Percentiles rank a stretch among this genome's conserved stretches.
Evolutionary conservation across 768 basidiomycete species (phyloP).

Genomic region (Mycena pura): DNA sequence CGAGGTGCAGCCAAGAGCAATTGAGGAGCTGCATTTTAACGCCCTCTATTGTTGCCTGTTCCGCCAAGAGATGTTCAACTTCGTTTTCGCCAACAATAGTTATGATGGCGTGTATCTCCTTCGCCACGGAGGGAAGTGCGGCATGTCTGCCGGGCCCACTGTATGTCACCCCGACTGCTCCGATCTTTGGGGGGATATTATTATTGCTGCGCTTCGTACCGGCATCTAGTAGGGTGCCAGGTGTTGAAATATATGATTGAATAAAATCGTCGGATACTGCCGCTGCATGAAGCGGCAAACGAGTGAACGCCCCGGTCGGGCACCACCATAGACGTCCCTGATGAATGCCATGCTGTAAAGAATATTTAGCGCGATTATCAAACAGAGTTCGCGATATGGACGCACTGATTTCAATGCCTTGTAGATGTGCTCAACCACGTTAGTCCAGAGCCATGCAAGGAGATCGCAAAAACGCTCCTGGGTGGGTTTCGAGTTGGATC

Average conservation of each 20-base stretch:
- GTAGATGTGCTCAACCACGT: conserved; percentile 8
- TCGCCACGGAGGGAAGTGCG: background rate
- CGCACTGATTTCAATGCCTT: conserved; percentile 2
- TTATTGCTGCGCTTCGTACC: background rate
- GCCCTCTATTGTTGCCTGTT: background rate
- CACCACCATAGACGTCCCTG: conserved; percentile 28
- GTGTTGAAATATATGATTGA: conserved; percentile 20
- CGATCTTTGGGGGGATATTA: background rate
- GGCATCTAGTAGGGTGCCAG: conserved; percentile 1
- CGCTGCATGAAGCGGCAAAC: conserved; percentile 24
- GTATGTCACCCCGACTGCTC: background rate
- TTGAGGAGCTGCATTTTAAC: background rate
- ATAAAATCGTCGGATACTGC: conserved; percentile 2
- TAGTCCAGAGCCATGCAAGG: conserved; percentile 9
- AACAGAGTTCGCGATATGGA: background rate
- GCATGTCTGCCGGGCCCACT: background rate
- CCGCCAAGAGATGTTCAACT: background rate
- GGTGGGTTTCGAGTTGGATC: background rate
- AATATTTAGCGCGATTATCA: background rate
- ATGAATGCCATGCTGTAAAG: conserved; percentile 6
- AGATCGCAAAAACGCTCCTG: conserved; percentile 3
- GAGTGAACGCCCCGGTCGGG: conserved; percentile 19
- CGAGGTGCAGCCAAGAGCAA: background rate
- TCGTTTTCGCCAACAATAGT: background rate
- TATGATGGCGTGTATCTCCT: background rate